A percentile compares a stretch with the other conserved stretches of the same genome.
phyloP scores from a whole-genome alignment of 371 early-diverging fungal genomes.

The Rhizopus sp. region DNA sequence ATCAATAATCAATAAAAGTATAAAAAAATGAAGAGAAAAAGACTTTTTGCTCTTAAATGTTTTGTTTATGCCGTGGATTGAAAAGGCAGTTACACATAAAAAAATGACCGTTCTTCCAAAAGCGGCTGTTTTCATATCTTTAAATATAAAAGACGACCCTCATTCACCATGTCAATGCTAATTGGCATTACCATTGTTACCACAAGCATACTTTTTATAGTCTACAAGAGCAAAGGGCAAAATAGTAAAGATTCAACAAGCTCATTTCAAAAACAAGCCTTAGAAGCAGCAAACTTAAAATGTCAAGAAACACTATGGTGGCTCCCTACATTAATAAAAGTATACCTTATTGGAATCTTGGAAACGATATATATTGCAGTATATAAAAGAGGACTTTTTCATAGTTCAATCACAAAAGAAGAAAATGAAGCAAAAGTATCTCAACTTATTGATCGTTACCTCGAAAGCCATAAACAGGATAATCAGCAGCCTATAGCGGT shows the following conservation, averaged over 20 bases:
- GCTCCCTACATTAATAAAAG: slow-evolving; percentile 23
- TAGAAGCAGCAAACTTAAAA: slow-evolving; percentile 2
- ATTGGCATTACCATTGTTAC: too few relatives aligned
- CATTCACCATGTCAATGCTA: too few relatives aligned
- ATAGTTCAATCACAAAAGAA: not conserved
- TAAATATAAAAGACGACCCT: too few relatives aligned
- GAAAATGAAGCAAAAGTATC: slow-evolving; percentile 9
- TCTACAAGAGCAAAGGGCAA: too few relatives aligned
- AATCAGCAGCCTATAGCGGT: slow-evolving; percentile 14
- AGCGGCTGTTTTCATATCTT: too few relatives aligned
- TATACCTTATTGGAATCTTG: slow-evolving; percentile 35
- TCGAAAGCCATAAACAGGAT: not conserved
- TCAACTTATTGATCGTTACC: not conserved
- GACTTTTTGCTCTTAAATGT: too few relatives aligned
- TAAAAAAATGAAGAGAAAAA: too few relatives aligned
- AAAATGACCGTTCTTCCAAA: too few relatives aligned
- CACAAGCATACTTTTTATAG: too few relatives aligned
- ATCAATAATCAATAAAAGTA: not conserved
- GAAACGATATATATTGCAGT: slow-evolving; percentile 34
- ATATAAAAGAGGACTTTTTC: slow-evolving; percentile 27
- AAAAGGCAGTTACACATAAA: too few relatives aligned
- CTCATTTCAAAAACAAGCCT: not conserved
- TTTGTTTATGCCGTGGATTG: too few relatives aligned
- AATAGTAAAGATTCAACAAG: too few relatives aligned
- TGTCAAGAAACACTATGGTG: slow-evolving; percentile 3